Base-by-base conservation (phyloP, 2,329 filamentous ascomycete genomes). In the Pseudocercospora musae region DNA sequence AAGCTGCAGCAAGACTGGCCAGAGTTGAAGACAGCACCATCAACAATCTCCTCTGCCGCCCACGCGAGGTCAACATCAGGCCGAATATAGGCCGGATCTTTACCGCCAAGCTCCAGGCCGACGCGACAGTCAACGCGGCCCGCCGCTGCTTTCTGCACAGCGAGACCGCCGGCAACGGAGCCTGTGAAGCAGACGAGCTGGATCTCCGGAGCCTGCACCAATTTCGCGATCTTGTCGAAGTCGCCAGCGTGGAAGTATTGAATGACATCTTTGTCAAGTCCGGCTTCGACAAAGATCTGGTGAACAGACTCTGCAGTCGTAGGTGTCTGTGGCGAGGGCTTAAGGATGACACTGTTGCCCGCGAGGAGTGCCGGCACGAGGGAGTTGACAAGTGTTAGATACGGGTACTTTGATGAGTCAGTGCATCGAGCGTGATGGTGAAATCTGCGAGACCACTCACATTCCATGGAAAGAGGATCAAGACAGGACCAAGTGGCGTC, bases 1-100 rank as follows among this genome's bases (percentile, higher is more conserved):
- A 98, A 83, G 23, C 92, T 90, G 78, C 94, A 98, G 82, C 94
- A 98, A 75, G 92, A 96, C 81, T 98, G 94, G n/a, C 94, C 94
- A 57, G 93, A 96, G 80, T 98, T 98, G 83, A 98, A 98, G 61
- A 98, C 82, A n/a, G 92, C 89, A 20, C 94, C 94, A 70, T 98
- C 94, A 13, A 98, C 92, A 71, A 98, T 95, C 78, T 97, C 92
- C 69, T 90, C 92, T 0, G 94, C 94, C 0, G 89, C 93, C 94
- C 93, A 97, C 53, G 87, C 86, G 53, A 96, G 78, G 74, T 98
- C 92, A 1, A 96, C 92, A 72, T 98, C 94, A 6, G 81, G 81
- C 63, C 94, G 84, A 59, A 98, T 84, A 73, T 97, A 98, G 23
- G 94, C 94, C 4, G 94, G 91, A 74, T 98, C 94, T 75, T 98